Percentiles rank a stretch among this genome's conserved stretches.
These are phyloP conservation scores for Lasiodiplodia sp. DNA, from an alignment of 2,329 filamentous ascomycete genomes.

Conservation along the genomic window DNA sequence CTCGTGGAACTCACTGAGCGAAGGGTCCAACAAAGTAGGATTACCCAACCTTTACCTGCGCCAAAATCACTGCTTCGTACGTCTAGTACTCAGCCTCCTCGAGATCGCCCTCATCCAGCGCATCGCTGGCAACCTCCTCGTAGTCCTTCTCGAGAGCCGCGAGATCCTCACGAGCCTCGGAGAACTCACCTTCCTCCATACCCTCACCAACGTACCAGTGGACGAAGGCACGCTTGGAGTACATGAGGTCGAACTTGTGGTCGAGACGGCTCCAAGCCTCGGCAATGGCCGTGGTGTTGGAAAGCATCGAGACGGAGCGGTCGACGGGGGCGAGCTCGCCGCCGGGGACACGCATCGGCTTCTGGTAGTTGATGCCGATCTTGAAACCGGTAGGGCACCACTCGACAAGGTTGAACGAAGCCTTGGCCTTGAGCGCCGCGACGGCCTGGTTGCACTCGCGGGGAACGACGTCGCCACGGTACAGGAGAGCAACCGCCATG, in stretches of 20 bases:
- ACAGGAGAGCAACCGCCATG: slow-evolving; percentile 98
- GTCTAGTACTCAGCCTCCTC: slow-evolving; percentile 88
- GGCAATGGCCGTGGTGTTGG: slow-evolving; percentile 97
- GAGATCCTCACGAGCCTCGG: slow-evolving; percentile 97
- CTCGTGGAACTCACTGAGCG: slow-evolving; percentile 17
- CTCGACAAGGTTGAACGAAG: slow-evolving; percentile 98
- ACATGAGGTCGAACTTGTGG: slow-evolving; percentile 99
- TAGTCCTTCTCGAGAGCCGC: slow-evolving; percentile 98
- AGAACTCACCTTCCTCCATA: slow-evolving; percentile 99
- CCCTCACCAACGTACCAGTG: slow-evolving; percentile 99
- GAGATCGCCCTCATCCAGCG: slow-evolving; percentile 84
- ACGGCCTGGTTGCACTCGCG: slow-evolving; percentile 94
- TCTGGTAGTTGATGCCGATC: slow-evolving; percentile 99
- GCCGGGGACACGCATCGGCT: slow-evolving; percentile 93
- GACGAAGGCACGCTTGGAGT: slow-evolving; percentile 99
- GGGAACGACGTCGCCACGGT: slow-evolving; percentile 97
- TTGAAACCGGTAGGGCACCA: slow-evolving; percentile 99
- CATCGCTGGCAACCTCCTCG: slow-evolving; percentile 97
- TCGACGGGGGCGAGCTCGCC: slow-evolving; percentile 97
- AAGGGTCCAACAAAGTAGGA: slow-evolving; percentile 26
- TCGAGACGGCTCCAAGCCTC: slow-evolving; percentile 97
- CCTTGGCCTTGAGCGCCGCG: slow-evolving; percentile 98
- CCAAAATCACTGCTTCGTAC: slow-evolving; percentile 4
- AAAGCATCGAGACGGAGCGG: slow-evolving; percentile 98
- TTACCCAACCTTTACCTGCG: slow-evolving; percentile 27